A percentile compares a stretch with the other conserved stretches of the same genome.
phyloP scores from a whole-genome alignment of 148 eudicot species.

The Pharnaceum exiguum region DNA sequence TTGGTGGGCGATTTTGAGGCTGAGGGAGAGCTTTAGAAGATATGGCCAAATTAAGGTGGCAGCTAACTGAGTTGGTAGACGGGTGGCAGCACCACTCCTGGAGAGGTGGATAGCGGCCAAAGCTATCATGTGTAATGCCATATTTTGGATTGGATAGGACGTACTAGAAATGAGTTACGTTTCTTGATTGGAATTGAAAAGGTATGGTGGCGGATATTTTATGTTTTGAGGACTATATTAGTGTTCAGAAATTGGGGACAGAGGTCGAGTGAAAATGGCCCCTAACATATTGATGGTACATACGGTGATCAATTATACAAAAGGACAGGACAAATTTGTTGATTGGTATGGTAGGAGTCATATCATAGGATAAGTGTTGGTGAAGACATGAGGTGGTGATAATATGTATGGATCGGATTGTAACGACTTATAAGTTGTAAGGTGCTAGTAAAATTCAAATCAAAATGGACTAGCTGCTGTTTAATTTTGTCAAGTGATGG shows the following conservation, averaged over 20 bases:
- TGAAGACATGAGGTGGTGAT: background rate
- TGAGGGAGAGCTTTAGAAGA: constrained; percentile 10
- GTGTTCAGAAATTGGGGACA: too few species aligned
- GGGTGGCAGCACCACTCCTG: constrained; percentile 3
- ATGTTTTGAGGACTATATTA: too few species aligned
- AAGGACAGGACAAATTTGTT: background rate
- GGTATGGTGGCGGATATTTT: too few species aligned
- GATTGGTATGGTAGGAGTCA: background rate
- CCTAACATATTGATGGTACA: too few species aligned
- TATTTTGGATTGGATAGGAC: background rate
- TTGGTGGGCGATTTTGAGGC: constrained; percentile 12
- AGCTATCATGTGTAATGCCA: constrained; percentile 18
- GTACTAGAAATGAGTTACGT: background rate
- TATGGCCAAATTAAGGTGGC: constrained; percentile 22
- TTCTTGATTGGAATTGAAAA: too few species aligned
- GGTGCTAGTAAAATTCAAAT: too few species aligned
- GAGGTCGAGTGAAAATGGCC: too few species aligned
- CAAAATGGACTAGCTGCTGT: too few species aligned
- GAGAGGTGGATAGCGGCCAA: constrained; percentile 22
- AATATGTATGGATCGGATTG: too few species aligned
- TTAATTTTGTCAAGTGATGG: too few species aligned
- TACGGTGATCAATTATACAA: too few species aligned
- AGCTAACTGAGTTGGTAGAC: constrained; percentile 2
- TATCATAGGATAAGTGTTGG: background rate
- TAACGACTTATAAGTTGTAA: too few species aligned